phyloP scores from a whole-genome alignment of 2,329 filamentous ascomycete genomes.

The Fusarium mundagurra region DNA sequence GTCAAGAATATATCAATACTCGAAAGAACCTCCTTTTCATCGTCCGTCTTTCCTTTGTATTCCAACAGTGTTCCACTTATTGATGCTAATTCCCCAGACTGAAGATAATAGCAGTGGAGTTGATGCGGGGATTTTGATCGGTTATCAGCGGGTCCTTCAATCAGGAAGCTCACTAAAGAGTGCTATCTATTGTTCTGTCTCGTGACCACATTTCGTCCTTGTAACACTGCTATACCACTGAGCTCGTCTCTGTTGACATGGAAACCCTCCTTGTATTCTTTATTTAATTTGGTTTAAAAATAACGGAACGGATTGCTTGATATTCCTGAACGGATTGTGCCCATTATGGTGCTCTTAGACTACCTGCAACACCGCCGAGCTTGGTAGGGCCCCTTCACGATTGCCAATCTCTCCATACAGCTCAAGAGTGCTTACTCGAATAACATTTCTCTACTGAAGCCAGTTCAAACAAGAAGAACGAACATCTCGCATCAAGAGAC shows the following conservation, averaged over 20 bases:
- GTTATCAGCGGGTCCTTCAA: conserved; percentile 35
- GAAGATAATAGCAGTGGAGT: conserved; percentile 13
- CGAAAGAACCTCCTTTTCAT: background rate
- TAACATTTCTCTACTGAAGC: conserved; percentile 55
- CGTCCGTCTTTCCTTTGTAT: background rate
- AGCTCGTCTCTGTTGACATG: background rate
- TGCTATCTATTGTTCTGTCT: background rate
- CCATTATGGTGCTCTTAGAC: conserved; percentile 55
- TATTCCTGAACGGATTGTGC: background rate
- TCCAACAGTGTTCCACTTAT: background rate
- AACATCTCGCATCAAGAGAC: conserved; percentile 71
- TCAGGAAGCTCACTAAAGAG: background rate
- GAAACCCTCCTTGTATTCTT: background rate
- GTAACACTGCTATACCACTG: background rate
- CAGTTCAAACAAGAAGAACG: conserved; percentile 83
- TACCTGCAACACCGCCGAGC: conserved; percentile 77
- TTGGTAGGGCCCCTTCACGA: conserved; percentile 61
- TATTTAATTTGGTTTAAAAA: background rate
- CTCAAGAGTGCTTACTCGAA: background rate
- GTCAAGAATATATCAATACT: background rate
- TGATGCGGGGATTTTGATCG: conserved; percentile 22
- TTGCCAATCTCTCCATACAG: background rate
- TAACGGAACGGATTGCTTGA: background rate
- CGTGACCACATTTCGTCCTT: conserved; percentile 1
- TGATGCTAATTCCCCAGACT: conserved; percentile 6